These are phyloP conservation scores for Solanum medicagineum DNA, from an alignment of 257 asterid genomes.

Conservation along the genomic window DNA sequence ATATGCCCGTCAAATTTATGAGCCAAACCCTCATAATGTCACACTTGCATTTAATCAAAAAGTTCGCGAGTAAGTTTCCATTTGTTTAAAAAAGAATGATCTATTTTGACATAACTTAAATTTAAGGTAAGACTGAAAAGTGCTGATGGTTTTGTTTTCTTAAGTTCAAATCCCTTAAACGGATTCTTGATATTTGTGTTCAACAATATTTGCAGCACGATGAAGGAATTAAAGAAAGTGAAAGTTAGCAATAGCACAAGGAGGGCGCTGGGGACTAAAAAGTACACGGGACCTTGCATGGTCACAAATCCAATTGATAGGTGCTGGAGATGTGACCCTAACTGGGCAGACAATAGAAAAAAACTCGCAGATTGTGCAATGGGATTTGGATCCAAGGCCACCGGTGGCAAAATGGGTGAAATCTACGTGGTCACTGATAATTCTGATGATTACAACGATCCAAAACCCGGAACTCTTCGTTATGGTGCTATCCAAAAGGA, in stretches of 20 bases:
- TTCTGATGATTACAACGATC: constrained; percentile 36
- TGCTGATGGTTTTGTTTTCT: no score
- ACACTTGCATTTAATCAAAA: constrained; percentile 25
- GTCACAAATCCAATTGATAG: constrained; percentile 54
- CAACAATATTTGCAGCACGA: neutral
- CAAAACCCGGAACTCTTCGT: constrained; percentile 55
- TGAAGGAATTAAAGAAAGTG: constrained; percentile 8
- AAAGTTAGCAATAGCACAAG: constrained; percentile 17
- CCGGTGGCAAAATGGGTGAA: constrained; percentile 44
- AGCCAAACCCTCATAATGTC: constrained; percentile 24
- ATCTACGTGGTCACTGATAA: constrained; percentile 36
- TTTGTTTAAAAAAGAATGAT: no score
- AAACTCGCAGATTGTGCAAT: constrained; percentile 45
- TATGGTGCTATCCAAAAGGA: constrained; percentile 51
- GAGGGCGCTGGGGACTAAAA: constrained; percentile 17
- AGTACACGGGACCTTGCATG: constrained; percentile 29
- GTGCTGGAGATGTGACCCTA: constrained; percentile 54
- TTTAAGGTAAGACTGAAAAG: no score
- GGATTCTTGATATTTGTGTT: no score
- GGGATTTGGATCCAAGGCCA: constrained; percentile 51
- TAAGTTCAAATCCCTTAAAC: no score
- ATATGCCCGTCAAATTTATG: constrained; percentile 21
- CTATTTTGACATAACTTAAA: no score
- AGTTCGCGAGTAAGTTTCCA: constrained; percentile 5
- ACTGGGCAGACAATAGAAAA: constrained; percentile 45